Evolutionary conservation across 768 basidiomycete genomes (phyloP).

Genomic region (Tricholoma matsutake): DNA sequence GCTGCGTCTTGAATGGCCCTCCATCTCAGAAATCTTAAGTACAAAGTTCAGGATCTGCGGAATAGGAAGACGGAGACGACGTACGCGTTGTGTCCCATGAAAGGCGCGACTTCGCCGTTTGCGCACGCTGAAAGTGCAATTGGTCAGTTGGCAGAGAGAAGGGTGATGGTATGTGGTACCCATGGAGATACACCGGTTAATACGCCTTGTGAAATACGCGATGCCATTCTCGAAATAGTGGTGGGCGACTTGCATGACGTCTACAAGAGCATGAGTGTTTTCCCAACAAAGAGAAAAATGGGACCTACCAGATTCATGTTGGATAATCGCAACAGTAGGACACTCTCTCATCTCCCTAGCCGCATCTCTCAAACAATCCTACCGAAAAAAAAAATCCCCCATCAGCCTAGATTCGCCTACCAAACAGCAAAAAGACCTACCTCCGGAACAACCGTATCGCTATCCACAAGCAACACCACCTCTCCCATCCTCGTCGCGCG

Average conservation of each 20-base stretch:
- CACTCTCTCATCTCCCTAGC: conserved; percentile 76
- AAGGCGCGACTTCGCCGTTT: conserved; percentile 80
- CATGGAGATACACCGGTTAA: conserved; percentile 73
- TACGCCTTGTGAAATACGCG: conserved; percentile 77
- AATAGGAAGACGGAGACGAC: background rate
- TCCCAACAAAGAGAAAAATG: background rate
- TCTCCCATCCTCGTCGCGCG: conserved; percentile 69
- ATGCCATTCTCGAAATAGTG: conserved; percentile 92
- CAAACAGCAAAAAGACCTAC: conserved; percentile 13
- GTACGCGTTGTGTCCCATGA: conserved; percentile 79
- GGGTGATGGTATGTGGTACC: conserved; percentile 39
- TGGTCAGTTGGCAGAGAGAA: background rate
- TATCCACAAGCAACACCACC: conserved; percentile 76
- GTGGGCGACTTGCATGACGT: conserved; percentile 81
- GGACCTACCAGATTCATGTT: conserved; percentile 67
- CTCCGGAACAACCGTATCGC: conserved; percentile 74
- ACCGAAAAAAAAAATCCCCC: background rate
- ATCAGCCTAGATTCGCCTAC: background rate
- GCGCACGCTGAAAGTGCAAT: conserved; percentile 54
- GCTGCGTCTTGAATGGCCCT: conserved; percentile 81
- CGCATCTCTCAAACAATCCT: conserved; percentile 82
- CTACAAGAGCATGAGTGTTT: conserved; percentile 20
- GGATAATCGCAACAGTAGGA: conserved; percentile 79
- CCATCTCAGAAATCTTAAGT: conserved; percentile 74
- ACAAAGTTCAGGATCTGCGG: background rate